These are phyloP conservation scores for Clarkia xantiana DNA, from an alignment of 345 rosid species.

Conservation along the genomic window DNA sequence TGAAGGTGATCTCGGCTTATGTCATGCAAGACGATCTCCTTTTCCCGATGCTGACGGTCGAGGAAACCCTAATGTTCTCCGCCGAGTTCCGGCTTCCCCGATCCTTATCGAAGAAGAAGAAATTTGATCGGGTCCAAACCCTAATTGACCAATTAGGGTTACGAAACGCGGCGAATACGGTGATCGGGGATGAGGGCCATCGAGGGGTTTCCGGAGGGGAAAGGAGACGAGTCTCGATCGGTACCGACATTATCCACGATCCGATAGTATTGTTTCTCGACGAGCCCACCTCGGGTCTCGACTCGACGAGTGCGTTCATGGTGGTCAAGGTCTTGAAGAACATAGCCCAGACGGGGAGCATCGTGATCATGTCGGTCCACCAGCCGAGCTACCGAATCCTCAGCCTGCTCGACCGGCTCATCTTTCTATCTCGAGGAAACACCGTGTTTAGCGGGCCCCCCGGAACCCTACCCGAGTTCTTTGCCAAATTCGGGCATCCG, in stretches of 20 bases:
- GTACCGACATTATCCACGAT: slow-evolving; percentile 66
- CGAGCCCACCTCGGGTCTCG: slow-evolving; percentile 91
- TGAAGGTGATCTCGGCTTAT: slow-evolving; percentile 85
- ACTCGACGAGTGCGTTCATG: slow-evolving; percentile 89
- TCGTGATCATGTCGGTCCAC: slow-evolving; percentile 85
- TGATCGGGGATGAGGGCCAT: slow-evolving; percentile 92
- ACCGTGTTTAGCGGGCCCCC: slow-evolving; percentile 70
- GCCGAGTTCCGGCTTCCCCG: slow-evolving; percentile 94
- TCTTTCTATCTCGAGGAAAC: slow-evolving; percentile 72
- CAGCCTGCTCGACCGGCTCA: slow-evolving; percentile 50
- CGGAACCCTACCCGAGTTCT: slow-evolving; percentile 37
- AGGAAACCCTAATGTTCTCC: slow-evolving; percentile 85
- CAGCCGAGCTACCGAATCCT: slow-evolving; percentile 90
- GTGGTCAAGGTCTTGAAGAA: slow-evolving; percentile 82
- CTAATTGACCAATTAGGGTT: slow-evolving; percentile 77
- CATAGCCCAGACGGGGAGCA: slow-evolving; percentile 80
- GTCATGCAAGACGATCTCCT: slow-evolving; percentile 94
- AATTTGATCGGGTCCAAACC: slow-evolving; percentile 68
- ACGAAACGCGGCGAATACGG: slow-evolving; percentile 63
- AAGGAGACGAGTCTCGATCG: slow-evolving; percentile 77
- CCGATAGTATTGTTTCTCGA: slow-evolving; percentile 81
- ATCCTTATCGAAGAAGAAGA: slow-evolving; percentile 53
- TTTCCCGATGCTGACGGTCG: slow-evolving; percentile 87
- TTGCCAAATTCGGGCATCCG: slow-evolving; percentile 64
- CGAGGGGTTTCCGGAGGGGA: slow-evolving; percentile 93